Base-by-base conservation (phyloP, 495 filamentous ascomycete species). In the Neurospora hispaniola region DNA sequence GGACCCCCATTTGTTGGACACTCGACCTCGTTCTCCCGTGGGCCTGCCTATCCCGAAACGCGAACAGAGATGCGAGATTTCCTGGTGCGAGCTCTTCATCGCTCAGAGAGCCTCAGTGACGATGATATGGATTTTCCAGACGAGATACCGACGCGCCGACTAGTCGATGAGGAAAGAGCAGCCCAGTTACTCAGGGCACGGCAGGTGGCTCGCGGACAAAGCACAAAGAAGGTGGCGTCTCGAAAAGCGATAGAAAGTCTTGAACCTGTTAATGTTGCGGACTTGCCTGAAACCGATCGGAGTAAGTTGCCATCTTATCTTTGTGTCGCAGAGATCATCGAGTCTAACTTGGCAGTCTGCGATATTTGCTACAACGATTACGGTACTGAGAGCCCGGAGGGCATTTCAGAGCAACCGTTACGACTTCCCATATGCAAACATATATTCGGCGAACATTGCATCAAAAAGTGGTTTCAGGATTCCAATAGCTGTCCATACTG, bases 401-500 rank as follows among this genome's bases (percentile, higher is more conserved):
- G 87, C 18, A 75, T 84, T 7, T 80, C 80, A 54, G 87, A 89
- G 70, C 78, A 76, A 2, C 85, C 87, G 12, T 76, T 88, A 18
- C 85, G 84, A 6, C 78, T 89, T 39, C 86, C 87, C 14, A 85
- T 83, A 71, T 89, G 87, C 80, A 87, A 87, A 76, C 87, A 89
- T 73, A 76, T 89, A 9, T 89, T 89, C 74, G 87, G 87, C 23
- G 84, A 88, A 69, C 82, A 85, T 69, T 89, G 87, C 78, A 88
- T 89, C 75, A 88, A 87, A 76, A 88, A 86, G 74, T 89, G 87
- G 87, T 85, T 89, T 69, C 80, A 87, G 62, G 87, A 89, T 70
- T 85, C 86, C 2, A 85, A 87, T 73, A 88, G 82, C 71, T 89
- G 87, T 75, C 87, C 87, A 0, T 87, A 88, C 74, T 89, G 87